A percentile compares a stretch with the other conserved stretches of the same genome.
These are phyloP conservation scores for Fusarium succisae DNA, from an alignment of 2,329 filamentous ascomycete species.

Conservation along the genomic window DNA sequence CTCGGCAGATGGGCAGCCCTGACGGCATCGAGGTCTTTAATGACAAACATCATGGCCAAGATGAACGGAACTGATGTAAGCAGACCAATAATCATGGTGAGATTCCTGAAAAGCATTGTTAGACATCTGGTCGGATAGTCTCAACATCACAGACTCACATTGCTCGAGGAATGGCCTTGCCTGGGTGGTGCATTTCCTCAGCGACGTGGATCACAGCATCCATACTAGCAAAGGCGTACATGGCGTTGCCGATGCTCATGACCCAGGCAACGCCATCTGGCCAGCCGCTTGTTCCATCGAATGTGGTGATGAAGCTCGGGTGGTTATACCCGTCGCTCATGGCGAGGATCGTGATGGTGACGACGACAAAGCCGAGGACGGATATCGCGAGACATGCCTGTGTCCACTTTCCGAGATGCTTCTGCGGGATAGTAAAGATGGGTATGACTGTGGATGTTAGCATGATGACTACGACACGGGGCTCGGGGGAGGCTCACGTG, in stretches of 20 bases:
- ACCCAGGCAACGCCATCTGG: not conserved
- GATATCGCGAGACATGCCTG: not conserved
- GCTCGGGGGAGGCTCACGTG: fast-evolving
- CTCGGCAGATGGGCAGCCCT: not conserved
- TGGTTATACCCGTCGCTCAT: not conserved
- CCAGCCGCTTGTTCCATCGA: not conserved
- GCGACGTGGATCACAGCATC: not conserved
- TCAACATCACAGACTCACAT: not conserved
- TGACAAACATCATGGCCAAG: not conserved
- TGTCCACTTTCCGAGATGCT: not conserved
- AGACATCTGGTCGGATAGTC: fast-evolving
- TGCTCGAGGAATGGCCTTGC: not conserved
- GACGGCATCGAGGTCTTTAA: not conserved
- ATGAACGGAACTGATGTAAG: not conserved
- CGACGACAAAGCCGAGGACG: not conserved
- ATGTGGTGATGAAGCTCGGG: not conserved
- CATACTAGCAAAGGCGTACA: not conserved
- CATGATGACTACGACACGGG: fast-evolving
- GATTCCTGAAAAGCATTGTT: not conserved
- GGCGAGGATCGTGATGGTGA: not conserved
- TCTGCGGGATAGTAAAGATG: not conserved
- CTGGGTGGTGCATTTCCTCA: not conserved
- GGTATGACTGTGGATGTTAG: not conserved
- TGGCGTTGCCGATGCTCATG: not conserved
- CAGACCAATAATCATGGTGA: not conserved